Conservation (phyloP, 495 filamentous ascomycete species). For the Bryoglossum gracile region DNA sequence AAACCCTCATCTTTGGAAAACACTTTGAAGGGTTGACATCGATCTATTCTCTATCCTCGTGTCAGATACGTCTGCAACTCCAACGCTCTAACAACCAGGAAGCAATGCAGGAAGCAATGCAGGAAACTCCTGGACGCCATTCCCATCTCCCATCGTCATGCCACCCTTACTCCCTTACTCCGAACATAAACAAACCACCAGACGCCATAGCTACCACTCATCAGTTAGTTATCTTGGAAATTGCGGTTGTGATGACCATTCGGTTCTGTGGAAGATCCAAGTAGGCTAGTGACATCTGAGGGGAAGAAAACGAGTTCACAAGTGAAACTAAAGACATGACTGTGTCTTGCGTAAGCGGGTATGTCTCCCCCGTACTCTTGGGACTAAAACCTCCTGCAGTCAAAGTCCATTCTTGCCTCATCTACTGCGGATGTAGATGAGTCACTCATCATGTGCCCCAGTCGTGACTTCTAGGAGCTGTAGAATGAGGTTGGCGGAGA, state of each 20-base stretch:
- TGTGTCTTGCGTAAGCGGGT: neutral
- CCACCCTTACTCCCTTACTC: too few species aligned
- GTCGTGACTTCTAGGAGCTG: neutral
- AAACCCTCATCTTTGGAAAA: too few species aligned
- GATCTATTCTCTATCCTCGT: too few species aligned
- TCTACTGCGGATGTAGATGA: neutral
- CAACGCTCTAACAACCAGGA: too few species aligned
- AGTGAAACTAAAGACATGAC: conserved; percentile 10
- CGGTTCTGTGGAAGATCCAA: conserved; percentile 5
- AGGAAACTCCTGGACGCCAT: too few species aligned
- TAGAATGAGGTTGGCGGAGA: neutral
- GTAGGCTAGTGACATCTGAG: neutral
- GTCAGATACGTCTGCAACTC: too few species aligned
- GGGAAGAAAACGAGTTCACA: neutral
- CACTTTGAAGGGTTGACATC: too few species aligned
- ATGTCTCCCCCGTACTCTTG: neutral
- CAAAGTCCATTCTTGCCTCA: neutral
- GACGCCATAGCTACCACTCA: too few species aligned
- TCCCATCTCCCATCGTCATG: too few species aligned
- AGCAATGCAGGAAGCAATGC: too few species aligned
- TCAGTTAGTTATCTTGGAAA: conserved; percentile 41
- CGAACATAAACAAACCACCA: too few species aligned
- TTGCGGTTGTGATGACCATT: conserved; percentile 47
- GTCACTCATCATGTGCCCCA: neutral
- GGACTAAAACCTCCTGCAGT: neutral